A percentile compares a stretch with the other conserved stretches of the same genome.
These are phyloP conservation scores for Brasilioporus rufonigricans DNA, from an alignment of 768 basidiomycete species.

Conservation along the genomic window DNA sequence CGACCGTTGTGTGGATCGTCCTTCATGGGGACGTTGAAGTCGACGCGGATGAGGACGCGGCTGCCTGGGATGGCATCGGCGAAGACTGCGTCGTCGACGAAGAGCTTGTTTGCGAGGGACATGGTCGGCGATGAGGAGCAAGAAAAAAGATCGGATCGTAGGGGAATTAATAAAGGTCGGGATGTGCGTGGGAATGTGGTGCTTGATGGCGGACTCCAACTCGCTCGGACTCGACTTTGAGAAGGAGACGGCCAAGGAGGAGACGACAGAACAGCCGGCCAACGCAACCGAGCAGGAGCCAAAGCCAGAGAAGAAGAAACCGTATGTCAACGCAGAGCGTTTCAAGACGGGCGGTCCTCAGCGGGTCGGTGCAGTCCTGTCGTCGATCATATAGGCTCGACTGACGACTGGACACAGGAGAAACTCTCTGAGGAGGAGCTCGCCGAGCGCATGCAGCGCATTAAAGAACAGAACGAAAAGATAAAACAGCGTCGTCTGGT, in stretches of 20 bases:
- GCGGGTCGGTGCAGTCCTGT: conserved; percentile 43
- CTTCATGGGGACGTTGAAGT: conserved; percentile 93
- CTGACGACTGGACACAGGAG: conserved; percentile 44
- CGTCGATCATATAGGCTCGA: neutral
- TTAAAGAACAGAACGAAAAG: conserved; percentile 71
- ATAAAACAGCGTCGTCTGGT: conserved; percentile 70
- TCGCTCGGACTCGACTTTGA: conserved; percentile 73
- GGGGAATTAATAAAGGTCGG: conserved; percentile 13
- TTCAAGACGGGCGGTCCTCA: conserved; percentile 79
- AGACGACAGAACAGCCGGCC: conserved; percentile 4
- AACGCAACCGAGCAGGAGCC: conserved; percentile 13
- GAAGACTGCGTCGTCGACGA: conserved; percentile 75
- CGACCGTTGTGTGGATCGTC: conserved; percentile 66
- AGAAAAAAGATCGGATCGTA: neutral
- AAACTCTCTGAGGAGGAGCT: conserved; percentile 69
- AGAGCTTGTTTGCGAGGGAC: conserved; percentile 95
- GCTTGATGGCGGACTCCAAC: conserved; percentile 49
- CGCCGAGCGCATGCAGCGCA: conserved; percentile 64
- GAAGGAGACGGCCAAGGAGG: conserved; percentile 24
- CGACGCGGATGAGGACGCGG: conserved; percentile 91
- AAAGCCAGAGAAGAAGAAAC: conserved; percentile 57
- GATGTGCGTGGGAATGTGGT: conserved; percentile 22
- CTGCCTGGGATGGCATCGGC: conserved; percentile 68
- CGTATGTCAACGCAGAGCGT: conserved; percentile 80
- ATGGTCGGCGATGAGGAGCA: conserved; percentile 42